These are phyloP conservation scores for Pythium folliculosum DNA, from an alignment of 352 stramenopile species.

Conservation along the genomic window DNA sequence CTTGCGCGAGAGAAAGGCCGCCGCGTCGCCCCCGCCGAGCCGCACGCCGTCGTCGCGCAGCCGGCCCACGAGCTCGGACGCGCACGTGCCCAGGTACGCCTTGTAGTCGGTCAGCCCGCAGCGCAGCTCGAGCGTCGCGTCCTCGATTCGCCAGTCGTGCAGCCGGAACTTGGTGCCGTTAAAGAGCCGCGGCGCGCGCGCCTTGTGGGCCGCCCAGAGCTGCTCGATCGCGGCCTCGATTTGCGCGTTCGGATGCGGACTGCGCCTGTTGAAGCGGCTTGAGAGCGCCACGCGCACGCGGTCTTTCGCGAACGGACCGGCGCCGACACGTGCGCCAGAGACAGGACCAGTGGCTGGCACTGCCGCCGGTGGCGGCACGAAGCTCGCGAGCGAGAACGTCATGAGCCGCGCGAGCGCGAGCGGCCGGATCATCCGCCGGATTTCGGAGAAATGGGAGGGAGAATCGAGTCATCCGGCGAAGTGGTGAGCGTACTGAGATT, in stretches of 20 bases:
- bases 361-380: constrained; percentile 10
- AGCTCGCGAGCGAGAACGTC: constrained; percentile 27
- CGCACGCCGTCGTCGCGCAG: constrained; percentile 37
- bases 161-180: constrained; percentile 79
- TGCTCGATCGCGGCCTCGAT: constrained; percentile 43
- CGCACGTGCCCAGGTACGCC: constrained; percentile 76
- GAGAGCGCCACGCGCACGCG: constrained; percentile 34
- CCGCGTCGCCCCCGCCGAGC: constrained; percentile 24
- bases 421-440: neutral
- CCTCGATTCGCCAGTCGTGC: constrained; percentile 18
- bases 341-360: no score
- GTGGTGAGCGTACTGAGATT: neutral
- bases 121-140: constrained; percentile 26
- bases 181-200: constrained; percentile 52
- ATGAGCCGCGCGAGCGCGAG: constrained; percentile 20
- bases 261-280: constrained; percentile 37
- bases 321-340: neutral
- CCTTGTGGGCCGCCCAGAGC: constrained; percentile 43
- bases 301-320: constrained; percentile 11
- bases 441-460: neutral
- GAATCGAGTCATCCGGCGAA: neutral
- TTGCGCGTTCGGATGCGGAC: constrained; percentile 37
- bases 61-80: constrained; percentile 38
- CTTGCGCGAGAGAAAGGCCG: constrained; percentile 75
- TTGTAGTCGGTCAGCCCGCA: constrained; percentile 76